Conservation (phyloP, 2,329 filamentous ascomycete species). For the Xylaria sp. region DNA sequence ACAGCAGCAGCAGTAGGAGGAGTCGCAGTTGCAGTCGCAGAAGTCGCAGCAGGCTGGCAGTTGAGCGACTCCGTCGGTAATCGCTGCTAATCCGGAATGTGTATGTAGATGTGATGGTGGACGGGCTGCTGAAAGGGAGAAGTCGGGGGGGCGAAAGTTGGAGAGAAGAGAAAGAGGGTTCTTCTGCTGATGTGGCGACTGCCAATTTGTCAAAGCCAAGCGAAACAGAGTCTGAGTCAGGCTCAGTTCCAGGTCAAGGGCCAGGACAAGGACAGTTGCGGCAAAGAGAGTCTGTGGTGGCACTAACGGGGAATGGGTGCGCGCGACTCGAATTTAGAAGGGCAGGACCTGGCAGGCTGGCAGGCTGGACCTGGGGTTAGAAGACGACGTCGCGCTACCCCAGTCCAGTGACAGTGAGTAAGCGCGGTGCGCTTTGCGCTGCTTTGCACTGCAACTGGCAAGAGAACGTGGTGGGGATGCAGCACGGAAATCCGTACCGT, state of each 20-base stretch:
- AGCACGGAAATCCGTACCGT: not conserved
- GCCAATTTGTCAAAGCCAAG: constrained; percentile 31
- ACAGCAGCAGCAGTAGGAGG: not conserved
- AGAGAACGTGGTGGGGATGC: constrained; percentile 2
- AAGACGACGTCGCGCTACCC: constrained; percentile 1
- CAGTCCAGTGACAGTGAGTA: constrained; percentile 1
- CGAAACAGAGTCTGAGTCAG: constrained; percentile 34
- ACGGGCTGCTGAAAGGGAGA: constrained; percentile 23
- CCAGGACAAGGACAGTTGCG: constrained; percentile 24
- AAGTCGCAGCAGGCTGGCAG: constrained; percentile 1
- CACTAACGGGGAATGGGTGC: constrained; percentile 3
- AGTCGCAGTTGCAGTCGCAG: no score
- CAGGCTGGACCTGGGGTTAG: not conserved
- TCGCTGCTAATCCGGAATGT: not conserved
- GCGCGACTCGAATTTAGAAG: constrained; percentile 6
- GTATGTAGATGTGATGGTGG: constrained; percentile 15
- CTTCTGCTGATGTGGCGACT: constrained; percentile 32
- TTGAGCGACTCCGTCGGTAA: constrained; percentile 7
- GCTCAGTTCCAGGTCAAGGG: constrained; percentile 16
- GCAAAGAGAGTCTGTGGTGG: constrained; percentile 8
- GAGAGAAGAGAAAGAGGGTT: constrained; percentile 23
- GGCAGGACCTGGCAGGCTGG: not conserved
- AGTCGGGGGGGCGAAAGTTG: constrained; percentile 18
- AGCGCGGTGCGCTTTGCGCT: constrained; percentile 2
- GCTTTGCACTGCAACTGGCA: not conserved